These are phyloP conservation scores for Aspergillus ruber DNA, from an alignment of 2,329 filamentous ascomycete species.

Conservation along the genomic window DNA sequence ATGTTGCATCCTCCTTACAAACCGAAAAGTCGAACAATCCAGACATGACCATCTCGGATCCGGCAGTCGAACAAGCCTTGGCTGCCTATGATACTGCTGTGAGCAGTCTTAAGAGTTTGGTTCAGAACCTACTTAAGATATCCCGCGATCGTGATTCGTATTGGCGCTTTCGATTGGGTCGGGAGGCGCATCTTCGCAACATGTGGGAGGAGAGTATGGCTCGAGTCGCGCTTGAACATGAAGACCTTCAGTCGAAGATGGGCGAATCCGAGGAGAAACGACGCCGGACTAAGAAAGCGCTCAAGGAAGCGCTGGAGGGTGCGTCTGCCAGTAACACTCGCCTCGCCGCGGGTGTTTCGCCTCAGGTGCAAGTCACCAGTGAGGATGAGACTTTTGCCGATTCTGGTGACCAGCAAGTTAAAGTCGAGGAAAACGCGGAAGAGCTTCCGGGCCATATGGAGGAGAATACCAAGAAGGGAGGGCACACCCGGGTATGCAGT, in stretches of 20 bases:
- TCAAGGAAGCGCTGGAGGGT: slow-evolving; percentile 74
- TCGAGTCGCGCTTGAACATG: slow-evolving; percentile 88
- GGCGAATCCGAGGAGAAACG: slow-evolving; percentile 87
- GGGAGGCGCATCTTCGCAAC: slow-evolving; percentile 81
- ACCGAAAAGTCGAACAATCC: slow-evolving; percentile 65
- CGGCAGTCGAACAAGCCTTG: slow-evolving; percentile 68
- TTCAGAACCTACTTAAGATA: slow-evolving; percentile 84
- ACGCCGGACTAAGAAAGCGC: slow-evolving; percentile 78
- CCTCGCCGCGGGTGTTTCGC: slow-evolving; percentile 24
- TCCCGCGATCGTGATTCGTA: slow-evolving; percentile 90
- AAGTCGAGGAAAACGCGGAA: slow-evolving; percentile 7
- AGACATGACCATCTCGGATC: slow-evolving; percentile 65
- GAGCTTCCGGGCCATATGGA: slow-evolving; percentile 6
- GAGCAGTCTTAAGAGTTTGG: slow-evolving; percentile 73
- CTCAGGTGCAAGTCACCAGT: slow-evolving; percentile 28
- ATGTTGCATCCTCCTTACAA: slow-evolving; percentile 76
- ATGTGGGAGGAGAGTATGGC: slow-evolving; percentile 99
- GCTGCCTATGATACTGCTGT: slow-evolving; percentile 85
- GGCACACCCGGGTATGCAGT: slow-evolving; percentile 63
- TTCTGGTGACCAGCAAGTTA: slow-evolving; percentile 27
- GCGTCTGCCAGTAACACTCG: slow-evolving; percentile 36
- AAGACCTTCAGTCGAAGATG: slow-evolving; percentile 78
- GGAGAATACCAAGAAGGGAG: slow-evolving; percentile 51
- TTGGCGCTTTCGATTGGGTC: slow-evolving; percentile 91
- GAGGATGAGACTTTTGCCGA: slow-evolving; percentile 32